Base-by-base conservation (phyloP, 2,329 filamentous ascomycete genomes). In the Sarocladium strictum region DNA sequence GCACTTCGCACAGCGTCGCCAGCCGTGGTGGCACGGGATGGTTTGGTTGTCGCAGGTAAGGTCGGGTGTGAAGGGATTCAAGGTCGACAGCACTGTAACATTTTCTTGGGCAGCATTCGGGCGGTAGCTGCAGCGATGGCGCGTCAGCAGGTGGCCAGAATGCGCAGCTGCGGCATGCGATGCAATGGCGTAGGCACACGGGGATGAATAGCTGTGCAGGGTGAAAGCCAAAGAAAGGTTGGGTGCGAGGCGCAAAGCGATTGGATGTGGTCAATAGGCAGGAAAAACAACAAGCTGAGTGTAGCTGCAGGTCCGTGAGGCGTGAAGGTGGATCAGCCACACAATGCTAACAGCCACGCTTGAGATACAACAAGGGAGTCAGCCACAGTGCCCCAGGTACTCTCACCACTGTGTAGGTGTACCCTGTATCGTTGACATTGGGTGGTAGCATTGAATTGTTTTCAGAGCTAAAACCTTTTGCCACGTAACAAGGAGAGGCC, bases 91-190 rank as follows among this genome's bases (percentile, higher is more conserved):
- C 47, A 51, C 47, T 15, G 47, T 51, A 24, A 51, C 47, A 51
- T 51, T 51, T 51, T 51, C 29, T 51, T 51, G 47, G 47, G 47
- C 47, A 51, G 47, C 47, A 51, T 51, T 51, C 47, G 27, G 24
- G 17, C 47, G 9, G 27, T 33, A 51, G 47, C 47, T 35, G 47
- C 47, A 33, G 47, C 24, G 17, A 3, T 32, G 47, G 47, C 47
- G 47, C 47, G 47, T 51, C 47, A 33, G 3, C 47, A 33, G 47
- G 5, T 19, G 47, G 19, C 23, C n/a, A 35, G 47, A 33, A 33
- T 35, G 47, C 26, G 47, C 47, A 51, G 47, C 47, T 51, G 27
- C 47, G 29, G 26, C 26, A 51, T 4, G n/a, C 15, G 47, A 35
- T 51, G 47, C 27, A 35, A 35, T 32, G 47, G 47, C 3, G 7